Evolutionary conservation across 2,329 filamentous ascomycete genomes (phyloP), one percentile per base, ranked within the genome.

Genomic region (Leptographium radiaticola): DNA sequence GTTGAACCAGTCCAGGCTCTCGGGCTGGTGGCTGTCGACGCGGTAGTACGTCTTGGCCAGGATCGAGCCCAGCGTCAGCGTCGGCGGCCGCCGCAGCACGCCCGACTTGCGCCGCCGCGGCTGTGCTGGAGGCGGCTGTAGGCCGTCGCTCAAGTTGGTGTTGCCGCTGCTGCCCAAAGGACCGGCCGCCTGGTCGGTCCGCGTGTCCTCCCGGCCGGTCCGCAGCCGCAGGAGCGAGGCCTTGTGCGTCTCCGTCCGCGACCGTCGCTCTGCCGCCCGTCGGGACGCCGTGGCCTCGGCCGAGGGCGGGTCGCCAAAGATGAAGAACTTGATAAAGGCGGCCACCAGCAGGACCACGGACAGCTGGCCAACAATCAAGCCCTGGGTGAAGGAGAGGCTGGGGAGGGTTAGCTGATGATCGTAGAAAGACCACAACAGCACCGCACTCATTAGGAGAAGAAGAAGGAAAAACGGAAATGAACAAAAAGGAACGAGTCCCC

Each of bases 281-380:
- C 86, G 73, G 9, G 87, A 77, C 13, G 89, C 87, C 20, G 86
- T 87, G 53, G 85, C 82, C 59, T 95, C 89, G 57, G 89, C 77
- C 1, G 87, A 89, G 1, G 89, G 89, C 6, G 89, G 83, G 65
- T 97, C 93, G 62, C 93, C 93, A 66, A 98, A 97, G 65, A 98
- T 97, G 79, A 98, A 98, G 80, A 96, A 98, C 67, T 95, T 95
- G 70, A 98, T 97, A 71, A 98, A 97, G 61, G 86, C 88, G 59
- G 89, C 90, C 57, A 98, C 81, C 42, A 98, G 77, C 30, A 97
- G 73, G 15, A 95, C 87, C 47, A 98, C 87, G 2, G 89, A 95
- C 51, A 98, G 76, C 68, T 98, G 93, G 50, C 93, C 93, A 36
- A 97, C 76, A 49, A 98, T 81, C 61, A 98, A 85, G 33, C 93